phyloP scores from a whole-genome alignment of 495 filamentous ascomycete genomes.

The Cercophora newfieldiana region DNA sequence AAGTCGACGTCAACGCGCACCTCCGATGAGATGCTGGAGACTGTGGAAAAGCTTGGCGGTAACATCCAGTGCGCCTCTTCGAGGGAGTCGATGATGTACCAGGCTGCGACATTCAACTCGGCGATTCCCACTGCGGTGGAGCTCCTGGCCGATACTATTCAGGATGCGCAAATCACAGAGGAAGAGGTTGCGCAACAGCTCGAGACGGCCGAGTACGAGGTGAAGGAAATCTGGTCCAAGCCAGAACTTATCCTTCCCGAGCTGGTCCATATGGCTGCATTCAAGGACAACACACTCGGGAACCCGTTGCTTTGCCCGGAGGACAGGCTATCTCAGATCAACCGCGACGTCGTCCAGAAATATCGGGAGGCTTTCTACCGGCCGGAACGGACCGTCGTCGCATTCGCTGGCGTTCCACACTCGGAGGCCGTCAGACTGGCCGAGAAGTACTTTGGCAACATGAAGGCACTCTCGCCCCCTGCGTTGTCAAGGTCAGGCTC shows the following conservation, averaged over 20 bases:
- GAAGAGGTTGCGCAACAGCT: slow-evolving; percentile 86
- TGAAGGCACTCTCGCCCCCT: slow-evolving; percentile 58
- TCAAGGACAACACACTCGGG: slow-evolving; percentile 90
- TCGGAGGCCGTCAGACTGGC: slow-evolving; percentile 75
- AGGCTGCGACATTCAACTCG: slow-evolving; percentile 95
- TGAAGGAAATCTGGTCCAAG: slow-evolving; percentile 96
- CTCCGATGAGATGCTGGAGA: slow-evolving; percentile 83
- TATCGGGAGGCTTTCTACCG: slow-evolving; percentile 84
- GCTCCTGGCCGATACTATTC: slow-evolving; percentile 91
- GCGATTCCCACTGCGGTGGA: slow-evolving; percentile 80
- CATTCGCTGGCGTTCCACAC: slow-evolving; percentile 91
- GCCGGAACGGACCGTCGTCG: slow-evolving; percentile 88
- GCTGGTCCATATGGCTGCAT: slow-evolving; percentile 90
- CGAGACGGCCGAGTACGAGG: slow-evolving; percentile 90
- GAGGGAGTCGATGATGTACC: slow-evolving; percentile 97
- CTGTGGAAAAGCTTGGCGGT: slow-evolving; percentile 81
- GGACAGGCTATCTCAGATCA: slow-evolving; percentile 76
- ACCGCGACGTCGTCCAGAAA: slow-evolving; percentile 68
- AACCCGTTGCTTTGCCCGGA: slow-evolving; percentile 90
- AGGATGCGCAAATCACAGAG: slow-evolving; percentile 84
- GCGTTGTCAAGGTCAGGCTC: slow-evolving; percentile 59
- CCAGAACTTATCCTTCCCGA: slow-evolving; percentile 95
- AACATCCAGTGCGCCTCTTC: slow-evolving; percentile 97
- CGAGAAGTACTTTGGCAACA: slow-evolving; percentile 86
- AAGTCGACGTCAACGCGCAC: slow-evolving; percentile 79